phyloP scores from a whole-genome alignment of 2,329 filamentous ascomycete genomes.

The Penicillium sp. region DNA sequence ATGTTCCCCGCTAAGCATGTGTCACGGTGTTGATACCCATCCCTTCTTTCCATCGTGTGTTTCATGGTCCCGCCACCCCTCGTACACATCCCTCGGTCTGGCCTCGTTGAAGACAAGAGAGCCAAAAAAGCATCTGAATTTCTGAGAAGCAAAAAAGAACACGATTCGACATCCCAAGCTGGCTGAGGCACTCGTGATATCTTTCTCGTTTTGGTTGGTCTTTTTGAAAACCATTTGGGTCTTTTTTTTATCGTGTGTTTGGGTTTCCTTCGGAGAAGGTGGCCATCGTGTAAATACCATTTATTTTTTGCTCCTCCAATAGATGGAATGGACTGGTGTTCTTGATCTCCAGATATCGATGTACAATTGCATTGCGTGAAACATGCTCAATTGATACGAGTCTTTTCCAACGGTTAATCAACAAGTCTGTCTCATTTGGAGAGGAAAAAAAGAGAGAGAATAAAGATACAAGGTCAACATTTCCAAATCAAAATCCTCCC shows the following conservation, averaged over 20 bases:
- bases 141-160: not conserved
- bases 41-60: conserved; percentile 34
- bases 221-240: conserved; percentile 11
- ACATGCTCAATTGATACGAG: not conserved
- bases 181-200: conserved; percentile 2
- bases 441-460: too few species aligned
- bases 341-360: conserved; percentile 11
- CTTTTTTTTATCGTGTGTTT: conserved; percentile 15
- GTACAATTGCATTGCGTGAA: not conserved
- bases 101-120: conserved; percentile 3
- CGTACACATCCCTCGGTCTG: conserved; percentile 8
- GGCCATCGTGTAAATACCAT: conserved; percentile 24
- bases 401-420: not conserved
- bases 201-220: conserved; percentile 3
- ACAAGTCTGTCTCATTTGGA: too few species aligned
- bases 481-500: too few species aligned
- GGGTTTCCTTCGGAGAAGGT: conserved; percentile 18
- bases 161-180: conserved; percentile 4
- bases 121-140: conserved; percentile 1
- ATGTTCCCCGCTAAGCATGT: conserved; percentile 36
- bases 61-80: conserved; percentile 17
- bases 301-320: conserved; percentile 32
- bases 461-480: too few species aligned
- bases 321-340: conserved; percentile 32
- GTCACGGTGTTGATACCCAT: conserved; percentile 47